Base-by-base conservation (phyloP, 495 filamentous ascomycete genomes). In the Xylaria castorea region DNA sequence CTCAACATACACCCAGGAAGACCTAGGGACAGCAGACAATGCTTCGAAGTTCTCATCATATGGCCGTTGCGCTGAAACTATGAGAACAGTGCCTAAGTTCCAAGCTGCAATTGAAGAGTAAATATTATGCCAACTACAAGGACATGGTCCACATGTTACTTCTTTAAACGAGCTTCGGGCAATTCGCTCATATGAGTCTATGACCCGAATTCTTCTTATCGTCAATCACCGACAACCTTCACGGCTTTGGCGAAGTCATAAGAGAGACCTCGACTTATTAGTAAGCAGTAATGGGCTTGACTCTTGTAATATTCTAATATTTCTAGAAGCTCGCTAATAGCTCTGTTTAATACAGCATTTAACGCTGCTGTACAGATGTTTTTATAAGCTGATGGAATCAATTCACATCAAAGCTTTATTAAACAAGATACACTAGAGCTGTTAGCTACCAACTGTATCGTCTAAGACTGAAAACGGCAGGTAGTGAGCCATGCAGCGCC, bases 401-500 rank as follows among this genome's bases (percentile, higher is more conserved):
- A 12, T 40, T 7, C 12, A 32, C 32, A 4, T 27, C 5, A 57
- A 57, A 32, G 25, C 12, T 57, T 60, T 20, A 6, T 60, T 18
- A 0, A 61, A 61, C 7, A 22, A 38, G 32, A 36, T 61, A n/a
- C n/a, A n/a, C n/a, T n/a, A 61, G n/a, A 61, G 18, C 12, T 34
- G 6, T 22, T 61, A 2, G 16, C 58, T 38, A 11, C 32, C 11
- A 38, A 25, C 6, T 7, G 7, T 5, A 25, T 36, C 7, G 16
- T 27, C 25, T 66, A 22, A 36, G 55, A 27, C 70, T 65, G 27
- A 25, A 50, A 48, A 14, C 42, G 57, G 46, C 51, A 57, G 48
- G 34, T 68, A 42, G 66, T 16, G 50, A 70, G 18, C 44, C 22
- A 48, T 68, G 34, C 67, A 48, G 44, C 34, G 66, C 46, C 46